A percentile compares a stretch with the other conserved stretches of the same genome.
Evolutionary conservation across 2,329 filamentous ascomycete species (phyloP).

Genomic region (Penicillium sp.): DNA sequence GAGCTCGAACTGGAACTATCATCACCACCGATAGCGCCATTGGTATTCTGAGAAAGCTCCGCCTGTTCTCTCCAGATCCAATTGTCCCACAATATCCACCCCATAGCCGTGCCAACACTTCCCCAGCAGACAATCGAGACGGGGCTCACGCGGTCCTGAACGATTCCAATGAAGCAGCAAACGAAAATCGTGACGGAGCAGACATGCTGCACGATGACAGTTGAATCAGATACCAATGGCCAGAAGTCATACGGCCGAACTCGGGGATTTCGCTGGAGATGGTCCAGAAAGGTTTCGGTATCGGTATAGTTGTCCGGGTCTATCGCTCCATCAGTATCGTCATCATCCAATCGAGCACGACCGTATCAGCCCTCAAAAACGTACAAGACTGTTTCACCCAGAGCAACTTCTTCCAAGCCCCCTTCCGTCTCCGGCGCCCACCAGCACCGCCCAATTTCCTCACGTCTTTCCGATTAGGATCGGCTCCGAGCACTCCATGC

Average conservation of each 20-base stretch:
- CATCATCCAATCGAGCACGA: conserved; percentile 6
- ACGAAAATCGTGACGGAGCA: conserved; percentile 93
- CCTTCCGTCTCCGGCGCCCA: conserved; percentile 65
- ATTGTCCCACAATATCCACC: conserved; percentile 87
- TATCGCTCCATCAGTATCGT: conserved; percentile 34
- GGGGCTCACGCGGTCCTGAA: conserved; percentile 80
- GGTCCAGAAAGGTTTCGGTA: conserved; percentile 92
- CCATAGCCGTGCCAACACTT: conserved; percentile 75
- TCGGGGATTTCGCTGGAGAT: conserved; percentile 89
- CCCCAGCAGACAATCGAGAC: conserved; percentile 85
- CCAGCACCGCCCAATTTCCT: conserved; percentile 58
- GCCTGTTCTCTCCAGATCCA: conserved; percentile 74
- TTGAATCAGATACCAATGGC: conserved; percentile 91
- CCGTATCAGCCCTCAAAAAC: conserved; percentile 26
- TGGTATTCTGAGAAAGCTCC: conserved; percentile 33
- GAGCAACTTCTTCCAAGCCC: conserved; percentile 88
- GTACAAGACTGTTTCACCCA: conserved; percentile 96
- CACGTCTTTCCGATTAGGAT: conserved; percentile 40
- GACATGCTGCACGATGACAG: conserved; percentile 94
- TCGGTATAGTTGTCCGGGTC: conserved; percentile 99
- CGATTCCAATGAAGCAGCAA: conserved; percentile 89
- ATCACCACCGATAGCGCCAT: conserved; percentile 33
- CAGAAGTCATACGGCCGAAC: conserved; percentile 97
- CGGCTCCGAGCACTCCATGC: conserved; percentile 39
- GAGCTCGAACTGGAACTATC: conserved; percentile 45